Percentiles rank a stretch among this genome's conserved stretches.
Conservation (phyloP, 768 basidiomycete genomes). For the Mycena olivaceomarginata region DNA sequence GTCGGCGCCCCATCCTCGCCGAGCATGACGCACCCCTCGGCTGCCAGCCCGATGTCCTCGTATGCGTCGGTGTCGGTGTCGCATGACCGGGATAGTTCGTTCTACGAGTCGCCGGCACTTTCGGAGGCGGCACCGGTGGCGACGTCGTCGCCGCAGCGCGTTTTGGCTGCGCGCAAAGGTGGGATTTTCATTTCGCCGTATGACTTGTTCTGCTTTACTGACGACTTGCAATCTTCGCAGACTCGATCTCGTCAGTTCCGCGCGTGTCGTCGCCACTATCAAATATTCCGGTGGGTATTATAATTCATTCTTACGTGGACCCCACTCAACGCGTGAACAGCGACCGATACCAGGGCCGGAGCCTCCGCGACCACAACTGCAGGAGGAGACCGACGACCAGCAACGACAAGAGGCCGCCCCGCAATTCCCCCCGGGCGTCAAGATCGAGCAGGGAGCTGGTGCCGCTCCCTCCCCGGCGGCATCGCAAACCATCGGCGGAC, state of each 20-base stretch:
- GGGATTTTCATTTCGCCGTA: constrained; percentile 25
- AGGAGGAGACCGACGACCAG: background rate
- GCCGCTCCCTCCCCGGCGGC: constrained; percentile 44
- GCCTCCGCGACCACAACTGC: background rate
- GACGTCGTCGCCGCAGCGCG: constrained; percentile 77
- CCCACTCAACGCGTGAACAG: background rate
- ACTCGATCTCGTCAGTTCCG: constrained; percentile 62
- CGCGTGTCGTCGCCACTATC: constrained; percentile 63
- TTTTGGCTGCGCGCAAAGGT: constrained; percentile 67
- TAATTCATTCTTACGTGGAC: background rate
- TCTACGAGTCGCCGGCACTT: constrained; percentile 84
- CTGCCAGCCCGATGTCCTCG: constrained; percentile 89
- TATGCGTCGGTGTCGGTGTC: constrained; percentile 79
- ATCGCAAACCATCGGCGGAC: constrained; percentile 59
- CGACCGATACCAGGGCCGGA: constrained; percentile 20
- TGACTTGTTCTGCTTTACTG: background rate
- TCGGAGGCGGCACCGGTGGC: constrained; percentile 77
- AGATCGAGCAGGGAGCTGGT: constrained; percentile 63
- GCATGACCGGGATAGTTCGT: constrained; percentile 80
- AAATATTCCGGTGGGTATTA: constrained; percentile 59
- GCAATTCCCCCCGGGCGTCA: constrained; percentile 83
- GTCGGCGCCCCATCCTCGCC: constrained; percentile 77
- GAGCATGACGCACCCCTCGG: constrained; percentile 88
- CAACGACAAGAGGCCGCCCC: constrained; percentile 48
- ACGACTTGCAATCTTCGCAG: constrained; percentile 51